Base-by-base conservation (phyloP, 2,329 filamentous ascomycete genomes). In the Raffaelea ambrosiae region DNA sequence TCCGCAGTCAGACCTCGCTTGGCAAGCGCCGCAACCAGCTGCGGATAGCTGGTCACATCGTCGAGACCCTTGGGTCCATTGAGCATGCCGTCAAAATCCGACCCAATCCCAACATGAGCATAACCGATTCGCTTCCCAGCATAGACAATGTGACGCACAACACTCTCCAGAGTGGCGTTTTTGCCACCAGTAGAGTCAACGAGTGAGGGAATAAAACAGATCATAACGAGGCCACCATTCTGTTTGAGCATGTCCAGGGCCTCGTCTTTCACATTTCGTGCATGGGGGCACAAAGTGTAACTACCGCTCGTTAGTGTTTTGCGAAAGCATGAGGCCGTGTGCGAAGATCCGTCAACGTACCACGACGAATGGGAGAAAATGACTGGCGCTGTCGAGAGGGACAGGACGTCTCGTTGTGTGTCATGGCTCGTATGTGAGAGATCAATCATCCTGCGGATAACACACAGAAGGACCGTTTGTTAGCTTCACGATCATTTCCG, bases 61-160 rank as follows among this genome's bases (percentile, higher is more conserved):
- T 93, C 86, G 40, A 96, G 64, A 0, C 89, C 90, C 44, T 69
- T 61, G 0, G 89, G 88, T 3, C 81, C 81, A 1, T 56, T 63
- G 2, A 63, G 60, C 48, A 89, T 89, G 3, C 79, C 91, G 60
- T 96, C 89, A 60, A 89, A 95, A 62, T 96, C 90, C 43, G 85
- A 89, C 0, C 90, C 90, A 16, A 96, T 66, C 0, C 90, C 90
- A 10, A 96, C 88, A 61, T 95, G 77, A 36, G 90, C 84, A 57
- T 84, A 95, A 1, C 91, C 90, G 51, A 95, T 88, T 23, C 84
- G 66, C 43, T 86, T 72, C 1, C 88, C 90, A 54, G 95, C 89
- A 59, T 96, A 75, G 53, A 78, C 72, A 52, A 95, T 84, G 62
- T 96, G 90, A 51, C 81, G 73, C 1, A 60, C 55, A 2, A 64